Percentiles rank a stretch among this genome's conserved stretches.
These are phyloP conservation scores for Hemisphaericaspora xylofermentans DNA, from an alignment of 1,139 yeast species.

Conservation along the genomic window DNA sequence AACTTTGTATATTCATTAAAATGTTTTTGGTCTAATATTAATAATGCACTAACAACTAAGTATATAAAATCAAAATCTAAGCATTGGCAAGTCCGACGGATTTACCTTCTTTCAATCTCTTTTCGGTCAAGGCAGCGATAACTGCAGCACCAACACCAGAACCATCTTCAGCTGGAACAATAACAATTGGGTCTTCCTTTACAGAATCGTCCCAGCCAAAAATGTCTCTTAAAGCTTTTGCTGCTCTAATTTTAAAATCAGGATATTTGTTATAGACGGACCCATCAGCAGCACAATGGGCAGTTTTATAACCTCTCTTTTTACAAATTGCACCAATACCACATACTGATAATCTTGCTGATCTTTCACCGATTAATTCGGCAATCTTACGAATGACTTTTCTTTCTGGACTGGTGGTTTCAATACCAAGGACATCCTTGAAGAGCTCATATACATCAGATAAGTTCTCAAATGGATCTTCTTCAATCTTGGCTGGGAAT, in stretches of 20 bases:
- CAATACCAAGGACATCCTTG: constrained; percentile 53
- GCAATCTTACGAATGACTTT: constrained; percentile 79
- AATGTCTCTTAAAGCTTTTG: constrained; percentile 83
- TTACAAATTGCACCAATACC: constrained; percentile 94
- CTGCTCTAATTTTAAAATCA: constrained; percentile 85
- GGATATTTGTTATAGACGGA: constrained; percentile 94
- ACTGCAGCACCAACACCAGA: constrained; percentile 98
- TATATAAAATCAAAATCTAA: not conserved
- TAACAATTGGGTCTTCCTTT: constrained; percentile 70
- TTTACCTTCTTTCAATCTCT: constrained; percentile 67
- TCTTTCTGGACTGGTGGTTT: constrained; percentile 76
- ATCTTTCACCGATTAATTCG: constrained; percentile 85
- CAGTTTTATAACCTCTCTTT: constrained; percentile 75
- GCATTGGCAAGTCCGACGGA: constrained; percentile 57
- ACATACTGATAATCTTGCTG: constrained; percentile 90
- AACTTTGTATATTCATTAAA: too few relatives aligned
- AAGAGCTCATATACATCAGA: constrained; percentile 72
- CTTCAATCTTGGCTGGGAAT: constrained; percentile 81
- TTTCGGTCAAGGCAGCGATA: constrained; percentile 89
- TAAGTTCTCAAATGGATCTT: constrained; percentile 86
- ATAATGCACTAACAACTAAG: not conserved
- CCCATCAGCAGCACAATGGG: constrained; percentile 96
- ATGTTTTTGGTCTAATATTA: too few relatives aligned
- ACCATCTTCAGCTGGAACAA: constrained; percentile 96
- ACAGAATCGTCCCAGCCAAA: constrained; percentile 66